Evolutionary conservation across 129 eudicot species (phyloP).

Genomic region (Ambrosia artemisiifolia): DNA sequence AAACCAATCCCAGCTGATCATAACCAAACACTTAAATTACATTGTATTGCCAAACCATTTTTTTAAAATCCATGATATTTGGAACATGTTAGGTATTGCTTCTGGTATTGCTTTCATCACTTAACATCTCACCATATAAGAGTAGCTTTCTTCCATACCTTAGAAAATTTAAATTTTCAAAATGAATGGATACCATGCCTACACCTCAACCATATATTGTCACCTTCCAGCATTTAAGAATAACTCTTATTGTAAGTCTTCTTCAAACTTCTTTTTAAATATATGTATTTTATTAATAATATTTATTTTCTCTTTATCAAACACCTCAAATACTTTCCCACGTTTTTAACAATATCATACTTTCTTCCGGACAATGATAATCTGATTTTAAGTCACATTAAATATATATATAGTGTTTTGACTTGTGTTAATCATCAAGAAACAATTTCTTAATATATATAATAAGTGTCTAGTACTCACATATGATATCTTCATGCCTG

Average conservation of each 20-base stretch:
- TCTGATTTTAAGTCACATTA: neutral
- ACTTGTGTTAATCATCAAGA: neutral
- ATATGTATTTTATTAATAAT: no score
- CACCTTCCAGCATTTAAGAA: slow-evolving; percentile 16
- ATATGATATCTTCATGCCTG: no score
- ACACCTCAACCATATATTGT: slow-evolving; percentile 22
- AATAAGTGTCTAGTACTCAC: no score
- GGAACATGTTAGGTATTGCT: slow-evolving; percentile 7
- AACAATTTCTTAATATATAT: no score
- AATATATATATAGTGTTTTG: no score
- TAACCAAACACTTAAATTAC: neutral
- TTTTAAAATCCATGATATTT: neutral
- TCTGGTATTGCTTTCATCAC: slow-evolving; percentile 6
- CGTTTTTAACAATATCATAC: neutral
- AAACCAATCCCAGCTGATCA: neutral
- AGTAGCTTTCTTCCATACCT: slow-evolving; percentile 1
- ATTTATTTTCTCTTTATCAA: neutral
- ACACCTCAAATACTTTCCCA: neutral
- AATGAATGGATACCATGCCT: slow-evolving; percentile 13
- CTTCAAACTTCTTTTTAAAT: neutral
- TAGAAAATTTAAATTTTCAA: neutral
- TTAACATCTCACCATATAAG: slow-evolving; percentile 5
- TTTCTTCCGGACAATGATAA: no score
- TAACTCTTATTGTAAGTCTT: neutral
- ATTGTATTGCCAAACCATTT: neutral